phyloP scores from a whole-genome alignment of 106 monocot species.

The Apostasia ramifera region DNA sequence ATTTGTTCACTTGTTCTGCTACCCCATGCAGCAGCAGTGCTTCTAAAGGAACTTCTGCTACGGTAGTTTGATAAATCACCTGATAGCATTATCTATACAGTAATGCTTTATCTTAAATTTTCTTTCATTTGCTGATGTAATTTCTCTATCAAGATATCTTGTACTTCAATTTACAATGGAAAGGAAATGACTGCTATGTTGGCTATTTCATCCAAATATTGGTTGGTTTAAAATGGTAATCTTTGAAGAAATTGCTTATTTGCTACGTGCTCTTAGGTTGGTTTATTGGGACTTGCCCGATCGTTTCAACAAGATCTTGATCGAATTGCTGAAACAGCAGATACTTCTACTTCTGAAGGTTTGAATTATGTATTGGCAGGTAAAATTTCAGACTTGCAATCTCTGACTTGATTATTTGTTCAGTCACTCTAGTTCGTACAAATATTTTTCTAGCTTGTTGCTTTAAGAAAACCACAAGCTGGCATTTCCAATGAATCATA shows the following conservation, averaged over 20 bases:
- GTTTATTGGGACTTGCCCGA: slow-evolving; percentile 81
- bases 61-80: background rate
- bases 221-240: too few relatives aligned
- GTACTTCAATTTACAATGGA: background rate
- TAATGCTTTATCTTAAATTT: background rate
- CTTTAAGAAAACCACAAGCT: too few relatives aligned
- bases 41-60: background rate
- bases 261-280: slow-evolving; percentile 48
- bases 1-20: background rate
- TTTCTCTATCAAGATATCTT: background rate
- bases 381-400: slow-evolving; percentile 10
- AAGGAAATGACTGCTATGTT: background rate
- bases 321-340: slow-evolving; percentile 76
- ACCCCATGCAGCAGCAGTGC: background rate
- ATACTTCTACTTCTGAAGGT: slow-evolving; percentile 86
- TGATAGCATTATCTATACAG: background rate
- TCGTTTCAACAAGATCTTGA: slow-evolving; percentile 90
- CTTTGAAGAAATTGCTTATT: background rate
- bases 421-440: too few relatives aligned
- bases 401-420: too few relatives aligned
- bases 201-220: too few relatives aligned
- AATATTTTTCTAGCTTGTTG: too few relatives aligned
- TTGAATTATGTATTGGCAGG: slow-evolving; percentile 80
- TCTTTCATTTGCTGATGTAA: too few relatives aligned
- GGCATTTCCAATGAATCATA: too few relatives aligned